Percentiles rank a stretch among this genome's conserved stretches.
Evolutionary conservation across 257 asterid genomes (phyloP).

Genomic region (Primulina huaijiensis): DNA sequence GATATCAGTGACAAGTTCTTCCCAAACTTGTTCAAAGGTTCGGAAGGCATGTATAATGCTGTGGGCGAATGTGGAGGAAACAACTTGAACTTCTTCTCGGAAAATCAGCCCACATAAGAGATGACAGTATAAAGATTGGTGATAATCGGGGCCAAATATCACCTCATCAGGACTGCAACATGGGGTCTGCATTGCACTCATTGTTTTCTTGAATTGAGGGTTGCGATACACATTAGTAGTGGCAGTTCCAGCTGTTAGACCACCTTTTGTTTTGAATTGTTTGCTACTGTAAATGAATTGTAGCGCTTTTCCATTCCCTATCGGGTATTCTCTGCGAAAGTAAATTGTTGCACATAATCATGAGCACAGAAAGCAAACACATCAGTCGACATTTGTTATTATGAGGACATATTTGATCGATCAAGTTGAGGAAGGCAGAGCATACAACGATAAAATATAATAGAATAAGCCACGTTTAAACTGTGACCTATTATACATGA

Average conservation of each 20-base stretch:
- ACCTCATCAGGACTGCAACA: conserved; percentile 96
- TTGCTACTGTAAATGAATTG: conserved; percentile 89
- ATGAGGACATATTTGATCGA: not conserved
- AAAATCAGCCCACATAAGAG: conserved; percentile 76
- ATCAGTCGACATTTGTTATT: not conserved
- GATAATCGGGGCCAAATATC: conserved; percentile 83
- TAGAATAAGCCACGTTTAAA: not conserved
- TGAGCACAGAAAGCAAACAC: not conserved
- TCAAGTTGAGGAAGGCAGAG: not conserved
- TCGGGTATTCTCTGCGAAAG: conserved; percentile 61
- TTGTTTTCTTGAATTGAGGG: conserved; percentile 63
- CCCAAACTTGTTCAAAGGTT: conserved; percentile 74
- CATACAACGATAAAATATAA: not conserved
- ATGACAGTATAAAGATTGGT: conserved; percentile 86
- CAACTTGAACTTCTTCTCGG: conserved; percentile 66
- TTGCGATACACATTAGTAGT: conserved; percentile 83
- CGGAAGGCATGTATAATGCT: conserved; percentile 88
- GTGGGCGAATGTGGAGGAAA: conserved; percentile 85
- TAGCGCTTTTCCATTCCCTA: conserved; percentile 72
- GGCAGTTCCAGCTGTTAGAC: conserved; percentile 91
- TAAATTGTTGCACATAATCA: conserved; percentile 1
- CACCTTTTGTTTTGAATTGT: conserved; percentile 93
- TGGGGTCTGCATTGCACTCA: conserved; percentile 79
- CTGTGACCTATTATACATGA: not conserved
- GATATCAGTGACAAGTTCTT: conserved; percentile 63